Base-by-base conservation (phyloP, 352 stramenopile genomes). In the Pythium volutum region DNA sequence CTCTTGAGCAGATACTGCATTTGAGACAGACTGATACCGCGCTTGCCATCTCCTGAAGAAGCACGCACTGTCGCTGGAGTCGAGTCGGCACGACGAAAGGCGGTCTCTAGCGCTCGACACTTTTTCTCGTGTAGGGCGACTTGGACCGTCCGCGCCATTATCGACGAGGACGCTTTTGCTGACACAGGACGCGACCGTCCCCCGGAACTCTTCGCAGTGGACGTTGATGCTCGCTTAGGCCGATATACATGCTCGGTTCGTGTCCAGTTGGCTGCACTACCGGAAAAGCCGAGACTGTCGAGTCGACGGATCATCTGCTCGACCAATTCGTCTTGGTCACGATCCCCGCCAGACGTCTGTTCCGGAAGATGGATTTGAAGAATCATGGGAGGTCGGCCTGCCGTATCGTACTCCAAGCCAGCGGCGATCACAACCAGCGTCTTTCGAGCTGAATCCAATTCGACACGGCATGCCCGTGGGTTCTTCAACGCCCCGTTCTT, bases 41-140 rank as follows among this genome's bases (percentile, higher is more conserved):
- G 43, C 15, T 27, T 48, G 20, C 0, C 33, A 50, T 22, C 27
- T 16, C 31, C 45, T 11, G 52, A 41, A 0, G 41, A 18, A 23
- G 38, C 7, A 4, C 8, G 38, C 3, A n/a, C n/a, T 41, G 43
- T 26, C 1, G 25, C 41, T 8, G 20, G 45, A n/a, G n/a, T n/a
- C 18, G 50, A 22, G 2, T 64, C 51, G 3, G 51, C 63, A 14
- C 50, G 63, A 29, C 53, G 27, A 22, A 86, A 67, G 2, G 75
- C 73, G 53, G 63, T 63, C 34, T 84, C 73, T 0, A 84, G 60
- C 3, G 70, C 59, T 27, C 75, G 70, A 31, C 75, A 75, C 43
- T 77, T 77, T 8, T 64, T 60, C 27, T 86, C 72, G 55, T 76
- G 69, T 18, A 77, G 66, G 1, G 62, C 50, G 31, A 11, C 46